Evolutionary conservation across 2,329 filamentous ascomycete genomes (phyloP).

Genomic region (Sporothrix globosa): DNA sequence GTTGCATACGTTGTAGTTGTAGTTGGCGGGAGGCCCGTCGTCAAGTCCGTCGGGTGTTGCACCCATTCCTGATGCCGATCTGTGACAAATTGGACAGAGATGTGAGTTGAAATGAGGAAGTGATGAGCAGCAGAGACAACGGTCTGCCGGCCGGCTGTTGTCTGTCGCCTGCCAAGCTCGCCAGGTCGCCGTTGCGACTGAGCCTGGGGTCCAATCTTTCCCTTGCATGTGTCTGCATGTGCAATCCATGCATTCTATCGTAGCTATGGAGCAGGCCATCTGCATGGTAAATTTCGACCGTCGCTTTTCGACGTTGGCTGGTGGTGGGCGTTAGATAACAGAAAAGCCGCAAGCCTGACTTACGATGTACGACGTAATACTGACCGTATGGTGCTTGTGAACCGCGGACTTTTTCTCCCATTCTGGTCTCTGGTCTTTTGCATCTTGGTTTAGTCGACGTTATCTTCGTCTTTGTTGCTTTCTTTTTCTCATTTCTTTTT

Average conservation of each 20-base stretch:
- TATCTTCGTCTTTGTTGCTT: neutral
- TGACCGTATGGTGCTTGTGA: too few species aligned
- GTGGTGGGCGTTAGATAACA: neutral
- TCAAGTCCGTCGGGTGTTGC: too few species aligned
- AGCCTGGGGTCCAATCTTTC: neutral
- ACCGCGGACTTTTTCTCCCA: neutral
- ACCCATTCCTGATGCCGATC: constrained; percentile 7
- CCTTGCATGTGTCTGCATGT: constrained; percentile 4
- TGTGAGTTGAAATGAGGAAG: neutral
- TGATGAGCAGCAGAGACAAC: neutral
- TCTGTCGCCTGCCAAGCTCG: neutral
- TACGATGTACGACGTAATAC: too few species aligned
- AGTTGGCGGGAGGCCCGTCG: too few species aligned
- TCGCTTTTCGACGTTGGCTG: neutral
- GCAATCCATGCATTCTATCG: neutral
- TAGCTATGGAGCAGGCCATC: neutral
- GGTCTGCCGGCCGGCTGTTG: constrained; percentile 5
- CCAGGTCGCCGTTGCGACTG: neutral
- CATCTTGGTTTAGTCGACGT: neutral
- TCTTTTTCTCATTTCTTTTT: neutral
- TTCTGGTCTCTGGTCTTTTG: too few species aligned
- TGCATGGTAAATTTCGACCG: constrained; percentile 19
- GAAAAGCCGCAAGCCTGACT: constrained; percentile 15
- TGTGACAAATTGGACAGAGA: neutral
- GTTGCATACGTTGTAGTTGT: neutral